These are phyloP conservation scores for Pisolithus marmoratus DNA, from an alignment of 768 basidiomycete species.

Conservation along the genomic window DNA sequence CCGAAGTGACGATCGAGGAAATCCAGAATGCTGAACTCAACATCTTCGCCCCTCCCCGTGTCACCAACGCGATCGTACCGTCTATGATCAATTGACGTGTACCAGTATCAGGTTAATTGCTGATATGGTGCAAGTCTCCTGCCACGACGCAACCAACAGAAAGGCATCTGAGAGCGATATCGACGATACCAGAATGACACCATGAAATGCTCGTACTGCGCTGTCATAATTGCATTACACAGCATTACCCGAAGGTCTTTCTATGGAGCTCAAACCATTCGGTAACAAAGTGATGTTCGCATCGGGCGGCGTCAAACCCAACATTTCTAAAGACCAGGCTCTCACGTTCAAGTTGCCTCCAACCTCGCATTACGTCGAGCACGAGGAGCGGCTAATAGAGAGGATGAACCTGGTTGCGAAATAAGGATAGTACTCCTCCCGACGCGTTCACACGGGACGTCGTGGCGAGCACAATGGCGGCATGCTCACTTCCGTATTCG, in stretches of 20 bases:
- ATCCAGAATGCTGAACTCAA: conserved; percentile 56
- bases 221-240: conserved; percentile 52
- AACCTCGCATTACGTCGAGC: conserved; percentile 52
- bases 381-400: conserved; percentile 46
- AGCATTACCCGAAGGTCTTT: conserved; percentile 57
- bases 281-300: conserved; percentile 64
- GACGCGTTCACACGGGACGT: conserved; percentile 49
- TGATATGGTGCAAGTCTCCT: conserved; percentile 49
- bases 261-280: conserved; percentile 71
- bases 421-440: conserved; percentile 33
- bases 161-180: neutral
- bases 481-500: conserved; percentile 46
- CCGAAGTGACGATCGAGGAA: conserved; percentile 52
- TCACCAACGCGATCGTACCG: conserved; percentile 59
- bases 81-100: conserved; percentile 59
- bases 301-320: conserved; percentile 60
- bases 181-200: conserved; percentile 59
- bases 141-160: neutral
- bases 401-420: conserved; percentile 55
- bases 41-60: conserved; percentile 53
- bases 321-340: conserved; percentile 52
- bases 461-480: conserved; percentile 42
- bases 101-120: conserved; percentile 71
- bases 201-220: conserved; percentile 60
- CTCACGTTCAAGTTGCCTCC: conserved; percentile 39